Evolutionary conservation across 805 yeast species (phyloP), one percentile per base, ranked within the genome.

Genomic region (Cyberlindnera maritima): DNA sequence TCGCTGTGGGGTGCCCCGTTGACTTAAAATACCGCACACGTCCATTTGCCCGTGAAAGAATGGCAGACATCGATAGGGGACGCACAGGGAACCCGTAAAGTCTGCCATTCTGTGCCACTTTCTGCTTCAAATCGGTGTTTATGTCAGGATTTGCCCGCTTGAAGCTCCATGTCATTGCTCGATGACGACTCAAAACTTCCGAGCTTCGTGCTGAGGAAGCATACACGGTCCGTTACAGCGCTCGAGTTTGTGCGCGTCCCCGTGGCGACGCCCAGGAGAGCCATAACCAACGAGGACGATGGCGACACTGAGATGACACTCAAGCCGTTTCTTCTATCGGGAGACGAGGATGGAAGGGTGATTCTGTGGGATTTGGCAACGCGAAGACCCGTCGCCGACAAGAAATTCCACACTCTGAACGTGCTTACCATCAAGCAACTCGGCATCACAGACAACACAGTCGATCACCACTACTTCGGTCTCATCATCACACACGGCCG

Each of bases 401-500:
- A 88, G 82, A 65, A 71, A 50, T 86, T 81, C 0, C 96, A 88
- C 59, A 65, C 62, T 6, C 70, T 69, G 15, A 66, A 71, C 9
- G 60, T 87, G 1, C 56, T 85, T 20, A 71, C 83, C 1, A 58
- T 85, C 2, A 63, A 67, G 45, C 81, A 76, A 47, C 49, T 71
- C 18, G 77, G 77, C 0, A 13, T 72, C 6, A 8, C 36, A 14
- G 55, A 42, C 44, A 15, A 6, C 2, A 39, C 40, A 3, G 44
- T 56, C 5, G 66, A 64, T 31, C 42, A 54, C 0, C 25, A 40
- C 8, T 56, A 66, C 52, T 68, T 58, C 59, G 77, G 80, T n/a
- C 57, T 64, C 19, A 47, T 85, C 0, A 48, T 82, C 19, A 81
- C 86, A 2, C 94, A 87, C 59, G 84, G 84, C 0, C 71, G 87